phyloP scores from a whole-genome alignment of 1,284 basidiomycete species.

The Ceratobasidium sp. region DNA sequence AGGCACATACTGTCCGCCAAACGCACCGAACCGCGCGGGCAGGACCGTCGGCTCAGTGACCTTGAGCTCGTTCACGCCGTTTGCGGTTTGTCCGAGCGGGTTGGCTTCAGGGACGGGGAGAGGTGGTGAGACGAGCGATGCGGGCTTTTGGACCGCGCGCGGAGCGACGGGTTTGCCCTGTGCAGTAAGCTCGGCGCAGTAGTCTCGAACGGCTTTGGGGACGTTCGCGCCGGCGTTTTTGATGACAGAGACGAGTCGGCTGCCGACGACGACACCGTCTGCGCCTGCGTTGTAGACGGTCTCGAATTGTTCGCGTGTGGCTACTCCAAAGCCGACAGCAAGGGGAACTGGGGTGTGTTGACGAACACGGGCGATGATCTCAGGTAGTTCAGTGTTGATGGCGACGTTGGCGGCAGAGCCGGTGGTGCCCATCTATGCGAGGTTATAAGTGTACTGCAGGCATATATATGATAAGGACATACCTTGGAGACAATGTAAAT shows the following conservation, averaged over 20 bases:
- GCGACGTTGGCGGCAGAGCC: conserved; percentile 84
- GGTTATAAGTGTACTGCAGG: neutral
- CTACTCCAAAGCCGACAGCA: conserved; percentile 97
- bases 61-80: conserved; percentile 52
- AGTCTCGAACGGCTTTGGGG: conserved; percentile 68
- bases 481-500: conserved; percentile 97
- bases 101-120: conserved; percentile 50
- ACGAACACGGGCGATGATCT: conserved; percentile 80
- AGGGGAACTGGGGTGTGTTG: conserved; percentile 83
- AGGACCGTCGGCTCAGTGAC: conserved; percentile 64
- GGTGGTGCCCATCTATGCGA: conserved; percentile 92
- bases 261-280: conserved; percentile 95
- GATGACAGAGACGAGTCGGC: conserved; percentile 84
- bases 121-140: conserved; percentile 44
- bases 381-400: conserved; percentile 82
- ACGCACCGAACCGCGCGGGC: conserved; percentile 91
- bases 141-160: conserved; percentile 34
- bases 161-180: conserved; percentile 64
- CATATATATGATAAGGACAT: conserved; percentile 47
- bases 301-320: conserved; percentile 92
- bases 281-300: conserved; percentile 87
- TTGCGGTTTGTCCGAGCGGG: conserved; percentile 25
- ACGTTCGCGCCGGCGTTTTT: conserved; percentile 68
- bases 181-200: conserved; percentile 77
- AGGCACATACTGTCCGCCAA: conserved; percentile 97